Evolutionary conservation across 2,329 filamentous ascomycete species (phyloP).

Genomic region (Metarhizium anisopliae): DNA sequence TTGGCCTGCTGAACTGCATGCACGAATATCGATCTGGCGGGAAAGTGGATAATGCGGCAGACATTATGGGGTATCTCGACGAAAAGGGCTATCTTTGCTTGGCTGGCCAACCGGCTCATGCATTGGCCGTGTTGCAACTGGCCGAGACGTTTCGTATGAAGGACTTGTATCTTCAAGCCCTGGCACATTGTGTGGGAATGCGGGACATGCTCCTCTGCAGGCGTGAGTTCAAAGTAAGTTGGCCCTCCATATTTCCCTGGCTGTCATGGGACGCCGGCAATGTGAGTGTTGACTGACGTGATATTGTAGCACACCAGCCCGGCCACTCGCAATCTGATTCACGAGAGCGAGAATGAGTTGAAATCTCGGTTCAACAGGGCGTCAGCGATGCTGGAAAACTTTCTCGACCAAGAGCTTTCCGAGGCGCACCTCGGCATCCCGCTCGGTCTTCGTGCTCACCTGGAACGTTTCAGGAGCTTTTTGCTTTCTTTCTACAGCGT

Average conservation of each 20-base stretch:
- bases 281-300: slow-evolving; percentile 12
- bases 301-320: slow-evolving; percentile 34
- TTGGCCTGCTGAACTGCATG: slow-evolving; percentile 57
- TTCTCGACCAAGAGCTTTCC: slow-evolving; percentile 64
- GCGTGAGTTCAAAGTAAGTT: slow-evolving; percentile 52
- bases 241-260: background rate
- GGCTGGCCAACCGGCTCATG: slow-evolving; percentile 55
- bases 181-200: slow-evolving; percentile 75
- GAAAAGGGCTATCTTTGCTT: slow-evolving; percentile 62
- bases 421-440: slow-evolving; percentile 57
- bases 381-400: slow-evolving; percentile 50
- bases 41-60: slow-evolving; percentile 51
- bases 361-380: slow-evolving; percentile 52
- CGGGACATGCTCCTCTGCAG: slow-evolving; percentile 47
- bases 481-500: slow-evolving; percentile 57
- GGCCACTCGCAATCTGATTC: slow-evolving; percentile 56
- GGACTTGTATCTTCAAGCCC: slow-evolving; percentile 63
- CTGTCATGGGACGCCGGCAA: background rate
- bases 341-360: slow-evolving; percentile 54
- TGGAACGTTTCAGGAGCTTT: slow-evolving; percentile 64
- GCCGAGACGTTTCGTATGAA: slow-evolving; percentile 56
- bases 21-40: slow-evolving; percentile 49
- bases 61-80: slow-evolving; percentile 46
- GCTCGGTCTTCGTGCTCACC: slow-evolving; percentile 51
- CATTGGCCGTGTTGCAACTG: slow-evolving; percentile 57